Evolutionary conservation across 1,284 basidiomycete species (phyloP), one percentile per base, ranked within the genome.

Genomic region (Apiotrichum brassicae): DNA sequence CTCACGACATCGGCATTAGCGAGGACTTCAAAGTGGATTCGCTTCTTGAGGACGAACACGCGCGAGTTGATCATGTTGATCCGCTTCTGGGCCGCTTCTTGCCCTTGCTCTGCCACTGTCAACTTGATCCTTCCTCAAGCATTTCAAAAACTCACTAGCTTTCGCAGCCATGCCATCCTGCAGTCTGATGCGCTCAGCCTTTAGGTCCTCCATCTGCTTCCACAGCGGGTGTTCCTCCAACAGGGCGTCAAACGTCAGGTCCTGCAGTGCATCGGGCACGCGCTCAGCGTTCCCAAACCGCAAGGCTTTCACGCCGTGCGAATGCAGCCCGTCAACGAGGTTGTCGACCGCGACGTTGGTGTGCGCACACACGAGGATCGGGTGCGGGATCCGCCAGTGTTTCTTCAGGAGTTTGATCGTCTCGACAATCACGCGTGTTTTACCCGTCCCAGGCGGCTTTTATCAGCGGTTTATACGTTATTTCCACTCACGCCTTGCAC

Each of bases 301-400:
- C 5, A 94, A 73, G 0, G 89, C 85, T 47, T 82, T 82, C 43
- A 94, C 71, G 0, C 84, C 83, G 1, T 66, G 78, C 73, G 38
- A 58, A 38, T 32, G 71, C 62, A 52, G 78, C 0, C 86, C 85
- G 61, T 86, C 83, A 28, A 92, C 82, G 8, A 97, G 79, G 59
- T 95, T 90, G 68, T 97, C 91, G n/a, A 94, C 88, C 0, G 93
- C 91, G 22, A 84, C 87, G 59, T 97, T 94, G 33, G 93, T 97
- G 66, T 89, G 93, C 0, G 92, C 92, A 65, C 86, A 87, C 3
- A 95, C 83, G 14, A 95, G 79, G 39, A 95, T 77, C 0, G 90
- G 90, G 36, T 87, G 81, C 9, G 86, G 82, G 13, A 93, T 82
- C 65, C 85, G 77, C 68, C 92, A 97, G 65, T 91, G 82, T 7